Evolutionary conservation across 2,329 filamentous ascomycete species (phyloP), one percentile per base, ranked within the genome.

Genomic region (Colletotrichum liriopes): DNA sequence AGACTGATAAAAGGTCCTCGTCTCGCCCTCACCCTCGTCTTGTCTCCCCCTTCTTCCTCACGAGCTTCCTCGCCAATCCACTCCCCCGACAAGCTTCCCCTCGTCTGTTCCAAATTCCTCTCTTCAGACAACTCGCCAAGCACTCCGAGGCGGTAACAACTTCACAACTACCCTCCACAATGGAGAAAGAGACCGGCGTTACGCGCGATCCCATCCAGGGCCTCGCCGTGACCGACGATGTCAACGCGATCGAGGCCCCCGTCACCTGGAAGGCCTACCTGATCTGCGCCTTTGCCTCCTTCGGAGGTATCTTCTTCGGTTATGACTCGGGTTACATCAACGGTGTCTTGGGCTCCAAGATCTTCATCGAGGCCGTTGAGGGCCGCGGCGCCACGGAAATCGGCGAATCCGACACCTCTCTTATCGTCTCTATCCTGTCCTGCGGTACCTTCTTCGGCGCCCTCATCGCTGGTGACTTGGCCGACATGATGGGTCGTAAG

Each of bases 291-390:
- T 93, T 93, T 75, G 91, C 91, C 72, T 90, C 91, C 43, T 92
- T 93, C 73, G 91, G 91, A 78, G 91, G 90, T 81, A 93, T 94
- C 83, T 92, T 94, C 85, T 93, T 94, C 82, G 93, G 93, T 61
- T 95, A 93, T 82, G 93, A 94, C 78, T 93, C 92, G 52, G 93
- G 93, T 76, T 93, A 93, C 83, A 93, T 93, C 85, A 91, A 90
- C 80, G 90, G 90, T 79, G 89, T 92, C 71, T 83, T 88, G 51
- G 88, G 85, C 76, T 84, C 86, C 75, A 51, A 78, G 16, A 82
- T 83, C 80, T 91, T 92, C 83, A 86, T 87, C 79, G 32, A 80
- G 20, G 81, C 84, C 73, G 87, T 91, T 78, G 84, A 88, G 76
- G 84, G 86, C 72, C 73, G 78, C 37, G 80, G 75, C 58, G 78